Conservation (phyloP, 2,329 filamentous ascomycete species). For the Polychaeton citri region DNA sequence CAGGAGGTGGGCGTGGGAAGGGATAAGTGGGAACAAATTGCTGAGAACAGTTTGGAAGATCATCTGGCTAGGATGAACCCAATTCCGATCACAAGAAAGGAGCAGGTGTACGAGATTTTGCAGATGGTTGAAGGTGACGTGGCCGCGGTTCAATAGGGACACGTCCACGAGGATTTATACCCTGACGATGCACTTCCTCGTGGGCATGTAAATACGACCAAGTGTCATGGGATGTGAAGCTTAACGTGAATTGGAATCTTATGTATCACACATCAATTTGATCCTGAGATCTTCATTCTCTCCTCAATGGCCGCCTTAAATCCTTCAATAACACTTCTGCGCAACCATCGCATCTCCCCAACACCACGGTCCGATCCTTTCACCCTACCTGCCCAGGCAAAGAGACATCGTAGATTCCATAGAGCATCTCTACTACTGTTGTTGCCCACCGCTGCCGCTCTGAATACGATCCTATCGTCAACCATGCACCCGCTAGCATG, state of each 20-base stretch:
- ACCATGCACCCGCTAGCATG: conserved; percentile 48
- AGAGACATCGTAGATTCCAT: conserved; percentile 49
- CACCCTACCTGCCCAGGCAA: conserved; percentile 49
- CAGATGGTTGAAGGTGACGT: too few relatives aligned
- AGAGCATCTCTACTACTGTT: conserved; percentile 43
- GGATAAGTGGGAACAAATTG: conserved; percentile 36
- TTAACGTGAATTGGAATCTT: too few relatives aligned
- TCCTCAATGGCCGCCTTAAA: conserved; percentile 38
- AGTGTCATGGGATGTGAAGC: too few relatives aligned
- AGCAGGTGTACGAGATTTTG: conserved; percentile 40
- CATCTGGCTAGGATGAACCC: conserved; percentile 39
- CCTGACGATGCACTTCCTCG: too few relatives aligned
- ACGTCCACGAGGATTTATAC: too few relatives aligned
- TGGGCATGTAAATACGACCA: too few relatives aligned
- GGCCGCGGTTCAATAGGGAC: too few relatives aligned
- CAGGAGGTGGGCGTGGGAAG: conserved; percentile 37
- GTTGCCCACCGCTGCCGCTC: conserved; percentile 19
- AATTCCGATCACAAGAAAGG: conserved; percentile 32
- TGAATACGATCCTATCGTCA: conserved; percentile 57
- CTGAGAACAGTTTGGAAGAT: conserved; percentile 37
- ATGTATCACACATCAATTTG: too few relatives aligned
- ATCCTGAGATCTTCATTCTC: conserved; percentile 20
- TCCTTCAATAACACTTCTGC: conserved; percentile 42
- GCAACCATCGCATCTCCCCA: conserved; percentile 37
- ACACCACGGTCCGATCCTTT: conserved; percentile 19